Percentiles rank a stretch among this genome's conserved stretches.
Evolutionary conservation across 2,329 filamentous ascomycete genomes (phyloP).

Genomic region (Phoma sp.): DNA sequence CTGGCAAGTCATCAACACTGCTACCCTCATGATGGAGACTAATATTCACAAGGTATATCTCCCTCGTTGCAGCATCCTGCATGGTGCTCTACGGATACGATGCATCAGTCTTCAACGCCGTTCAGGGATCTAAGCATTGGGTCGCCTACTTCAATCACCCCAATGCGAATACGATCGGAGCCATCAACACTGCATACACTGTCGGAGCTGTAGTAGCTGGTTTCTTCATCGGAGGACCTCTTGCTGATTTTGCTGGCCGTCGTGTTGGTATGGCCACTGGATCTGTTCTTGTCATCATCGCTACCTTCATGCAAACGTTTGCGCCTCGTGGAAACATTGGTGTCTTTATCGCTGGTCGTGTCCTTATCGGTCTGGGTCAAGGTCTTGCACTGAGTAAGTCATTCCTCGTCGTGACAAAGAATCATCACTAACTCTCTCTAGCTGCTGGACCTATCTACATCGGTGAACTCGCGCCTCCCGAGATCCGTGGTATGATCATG

Average conservation of each 20-base stretch:
- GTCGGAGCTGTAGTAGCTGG: constrained; percentile 74
- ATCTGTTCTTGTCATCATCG: constrained; percentile 69
- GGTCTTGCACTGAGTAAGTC: constrained; percentile 68
- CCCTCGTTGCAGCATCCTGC: constrained; percentile 73
- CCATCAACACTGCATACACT: constrained; percentile 73
- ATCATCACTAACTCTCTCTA: constrained; percentile 33
- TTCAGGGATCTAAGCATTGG: constrained; percentile 74
- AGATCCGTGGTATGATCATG: constrained; percentile 73
- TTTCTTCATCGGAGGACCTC: constrained; percentile 72
- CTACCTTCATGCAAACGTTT: constrained; percentile 74
- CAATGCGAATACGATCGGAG: constrained; percentile 57
- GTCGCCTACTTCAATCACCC: constrained; percentile 66
- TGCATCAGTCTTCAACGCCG: constrained; percentile 76
- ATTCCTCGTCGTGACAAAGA: not conserved
- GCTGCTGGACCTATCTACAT: constrained; percentile 75
- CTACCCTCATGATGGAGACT: not conserved
- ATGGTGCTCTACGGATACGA: constrained; percentile 81
- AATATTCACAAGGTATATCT: constrained; percentile 64
- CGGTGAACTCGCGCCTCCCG: constrained; percentile 69
- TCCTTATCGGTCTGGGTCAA: constrained; percentile 74
- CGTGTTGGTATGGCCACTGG: constrained; percentile 71
- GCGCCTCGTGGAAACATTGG: constrained; percentile 65
- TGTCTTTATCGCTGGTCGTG: constrained; percentile 72
- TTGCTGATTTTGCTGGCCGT: constrained; percentile 68
- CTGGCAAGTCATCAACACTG: constrained; percentile 44